Percentiles rank a stretch among this genome's conserved stretches.
Evolutionary conservation across 208 protist genomes (phyloP).

Genomic region (Crithidia thermophila): DNA sequence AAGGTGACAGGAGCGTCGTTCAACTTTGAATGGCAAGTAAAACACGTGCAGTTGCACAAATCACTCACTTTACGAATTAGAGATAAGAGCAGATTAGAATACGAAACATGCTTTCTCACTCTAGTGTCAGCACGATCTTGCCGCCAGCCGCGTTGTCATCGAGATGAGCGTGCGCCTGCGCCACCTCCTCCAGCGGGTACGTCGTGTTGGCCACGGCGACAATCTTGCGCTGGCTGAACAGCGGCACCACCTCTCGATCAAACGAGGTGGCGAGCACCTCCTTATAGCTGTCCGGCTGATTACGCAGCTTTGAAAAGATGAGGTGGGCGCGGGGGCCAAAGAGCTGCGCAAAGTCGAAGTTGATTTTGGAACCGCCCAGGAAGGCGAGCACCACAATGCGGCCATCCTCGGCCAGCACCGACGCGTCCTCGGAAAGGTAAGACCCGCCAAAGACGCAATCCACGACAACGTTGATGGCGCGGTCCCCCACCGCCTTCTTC

Average conservation of each 20-base stretch:
- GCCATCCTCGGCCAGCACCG: constrained; percentile 70
- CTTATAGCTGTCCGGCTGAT: constrained; percentile 62
- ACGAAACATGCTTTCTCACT: no score
- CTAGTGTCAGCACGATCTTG: constrained; percentile 72
- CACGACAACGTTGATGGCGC: constrained; percentile 66
- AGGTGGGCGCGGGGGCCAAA: constrained; percentile 63
- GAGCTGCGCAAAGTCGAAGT: constrained; percentile 65
- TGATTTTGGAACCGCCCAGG: constrained; percentile 56
- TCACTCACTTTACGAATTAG: no score
- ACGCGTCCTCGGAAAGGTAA: constrained; percentile 68
- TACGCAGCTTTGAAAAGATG: constrained; percentile 77
- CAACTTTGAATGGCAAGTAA: no score
- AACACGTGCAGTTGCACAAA: no score
- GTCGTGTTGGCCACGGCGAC: constrained; percentile 64
- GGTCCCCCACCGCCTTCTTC: constrained; percentile 43
- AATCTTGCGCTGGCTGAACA: constrained; percentile 55
- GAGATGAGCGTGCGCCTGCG: constrained; percentile 58
- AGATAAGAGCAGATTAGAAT: no score
- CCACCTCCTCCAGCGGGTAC: constrained; percentile 69
- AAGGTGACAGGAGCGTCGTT: no score
- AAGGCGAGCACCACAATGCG: constrained; percentile 68
- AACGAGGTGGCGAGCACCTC: constrained; percentile 55
- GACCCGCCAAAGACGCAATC: constrained; percentile 80
- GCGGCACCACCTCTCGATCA: constrained; percentile 59
- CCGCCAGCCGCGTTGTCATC: constrained; percentile 63